These are phyloP conservation scores for Aspergillus sp. DNA, from an alignment of 2,329 filamentous ascomycete genomes.

Conservation along the genomic window DNA sequence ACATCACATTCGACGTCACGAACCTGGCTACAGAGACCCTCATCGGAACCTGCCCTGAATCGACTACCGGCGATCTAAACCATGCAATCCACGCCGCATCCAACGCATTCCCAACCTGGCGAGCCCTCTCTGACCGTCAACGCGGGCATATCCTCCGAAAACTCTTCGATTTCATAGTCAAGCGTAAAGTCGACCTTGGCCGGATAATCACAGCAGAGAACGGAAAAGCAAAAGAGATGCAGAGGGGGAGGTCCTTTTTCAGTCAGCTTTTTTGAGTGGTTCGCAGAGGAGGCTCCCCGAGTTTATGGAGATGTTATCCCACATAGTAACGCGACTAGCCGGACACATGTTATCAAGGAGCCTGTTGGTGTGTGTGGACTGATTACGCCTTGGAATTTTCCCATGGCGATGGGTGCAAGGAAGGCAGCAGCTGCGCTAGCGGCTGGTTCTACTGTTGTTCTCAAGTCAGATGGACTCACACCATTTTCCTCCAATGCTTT, in stretches of 20 bases:
- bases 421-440: conserved; percentile 58
- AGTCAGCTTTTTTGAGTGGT: conserved; percentile 54
- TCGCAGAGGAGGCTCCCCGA: conserved; percentile 51
- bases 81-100: conserved; percentile 71
- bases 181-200: conserved; percentile 56
- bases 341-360: conserved; percentile 54
- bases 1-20: conserved; percentile 76
- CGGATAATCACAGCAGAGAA: conserved; percentile 60
- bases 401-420: conserved; percentile 41
- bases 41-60: conserved; percentile 73
- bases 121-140: conserved; percentile 52
- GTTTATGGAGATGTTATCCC: conserved; percentile 53
- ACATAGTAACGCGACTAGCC: conserved; percentile 48
- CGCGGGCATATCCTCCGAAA: conserved; percentile 52
- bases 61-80: conserved; percentile 66
- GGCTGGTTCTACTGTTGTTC: conserved; percentile 83
- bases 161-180: conserved; percentile 57
- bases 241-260: conserved; percentile 50
- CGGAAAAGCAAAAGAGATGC: conserved; percentile 56
- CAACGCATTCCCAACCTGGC: conserved; percentile 55
- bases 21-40: conserved; percentile 71
- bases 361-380: conserved; percentile 59
- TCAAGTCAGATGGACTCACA: conserved; percentile 82
- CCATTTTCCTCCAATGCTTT: conserved; percentile 79
- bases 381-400: conserved; percentile 62